Percentiles rank a stretch among this genome's conserved stretches.
Conservation (phyloP, 1,284 basidiomycete species). For the Ustilago cynodontis region DNA sequence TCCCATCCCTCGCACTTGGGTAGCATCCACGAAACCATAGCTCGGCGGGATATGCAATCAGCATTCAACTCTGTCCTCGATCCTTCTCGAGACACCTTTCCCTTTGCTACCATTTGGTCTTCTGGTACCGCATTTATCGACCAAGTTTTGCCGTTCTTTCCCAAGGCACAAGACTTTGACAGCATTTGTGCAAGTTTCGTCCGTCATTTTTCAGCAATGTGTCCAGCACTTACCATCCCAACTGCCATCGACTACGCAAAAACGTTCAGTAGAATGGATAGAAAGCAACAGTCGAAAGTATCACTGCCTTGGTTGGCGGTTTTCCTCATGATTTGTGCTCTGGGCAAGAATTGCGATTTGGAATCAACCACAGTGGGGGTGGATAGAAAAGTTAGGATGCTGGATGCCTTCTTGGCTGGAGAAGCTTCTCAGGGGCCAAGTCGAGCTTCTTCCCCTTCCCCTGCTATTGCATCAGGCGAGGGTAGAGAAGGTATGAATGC, state of each 20-base stretch:
- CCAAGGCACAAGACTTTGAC: conserved; percentile 40
- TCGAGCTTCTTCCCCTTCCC: conserved; percentile 29
- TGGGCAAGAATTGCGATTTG: conserved; percentile 49
- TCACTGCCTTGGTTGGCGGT: conserved; percentile 41
- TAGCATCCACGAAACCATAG: conserved; percentile 31
- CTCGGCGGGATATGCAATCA: conserved; percentile 34
- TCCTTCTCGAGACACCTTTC: conserved; percentile 44
- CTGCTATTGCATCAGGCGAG: conserved; percentile 2
- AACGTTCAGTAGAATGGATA: conserved; percentile 31
- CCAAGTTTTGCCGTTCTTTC: conserved; percentile 46
- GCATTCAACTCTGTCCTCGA: conserved; percentile 49
- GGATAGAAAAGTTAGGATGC: conserved; percentile 39
- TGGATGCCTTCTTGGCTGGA: conserved; percentile 33
- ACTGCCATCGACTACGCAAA: conserved; percentile 40
- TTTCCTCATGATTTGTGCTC: conserved; percentile 49
- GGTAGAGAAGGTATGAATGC: background rate
- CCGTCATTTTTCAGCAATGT: conserved; percentile 39
- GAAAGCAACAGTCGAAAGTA: conserved; percentile 31
- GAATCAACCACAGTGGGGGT: conserved; percentile 36
- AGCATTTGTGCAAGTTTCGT: conserved; percentile 41
- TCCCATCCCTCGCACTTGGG: conserved; percentile 8
- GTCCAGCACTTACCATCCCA: conserved; percentile 34
- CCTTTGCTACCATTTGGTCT: conserved; percentile 50
- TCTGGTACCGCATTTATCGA: conserved; percentile 50
- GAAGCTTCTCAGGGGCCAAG: conserved; percentile 33